Conservation (phyloP, 768 basidiomycete species). For the Hericium erinaceus region DNA sequence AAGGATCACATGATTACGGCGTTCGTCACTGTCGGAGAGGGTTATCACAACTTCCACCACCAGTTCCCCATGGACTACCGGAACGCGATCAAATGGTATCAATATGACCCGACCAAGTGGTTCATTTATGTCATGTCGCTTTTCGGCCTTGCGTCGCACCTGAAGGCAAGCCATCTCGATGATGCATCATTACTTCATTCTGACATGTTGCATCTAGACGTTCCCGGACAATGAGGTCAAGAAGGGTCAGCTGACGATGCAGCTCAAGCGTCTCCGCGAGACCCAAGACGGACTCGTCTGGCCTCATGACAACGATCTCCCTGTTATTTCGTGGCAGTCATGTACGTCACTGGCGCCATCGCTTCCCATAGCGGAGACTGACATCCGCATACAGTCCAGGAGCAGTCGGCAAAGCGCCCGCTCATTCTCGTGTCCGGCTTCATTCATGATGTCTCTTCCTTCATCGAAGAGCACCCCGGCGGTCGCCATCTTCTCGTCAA, state of each 20-base stretch:
- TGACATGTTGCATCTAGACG: constrained; percentile 14
- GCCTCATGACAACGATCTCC: constrained; percentile 74
- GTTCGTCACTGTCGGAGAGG: constrained; percentile 86
- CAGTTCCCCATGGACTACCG: constrained; percentile 97
- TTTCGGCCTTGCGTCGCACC: constrained; percentile 50
- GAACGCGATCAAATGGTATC: constrained; percentile 92
- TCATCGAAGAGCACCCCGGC: constrained; percentile 88
- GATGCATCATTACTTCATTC: background rate
- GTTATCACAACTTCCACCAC: constrained; percentile 99
- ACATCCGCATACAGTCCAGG: constrained; percentile 44
- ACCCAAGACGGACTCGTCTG: constrained; percentile 70
- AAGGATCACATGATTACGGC: constrained; percentile 86
- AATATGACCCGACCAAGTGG: constrained; percentile 92
- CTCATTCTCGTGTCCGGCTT: constrained; percentile 84
- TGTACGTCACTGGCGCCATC: constrained; percentile 39
- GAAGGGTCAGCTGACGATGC: constrained; percentile 92
- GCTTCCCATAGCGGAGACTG: background rate
- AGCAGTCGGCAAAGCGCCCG: constrained; percentile 71
- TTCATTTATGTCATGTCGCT: constrained; percentile 59
- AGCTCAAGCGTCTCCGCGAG: constrained; percentile 77
- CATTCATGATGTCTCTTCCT: constrained; percentile 81
- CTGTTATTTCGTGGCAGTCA: constrained; percentile 79
- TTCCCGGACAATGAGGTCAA: constrained; percentile 67
- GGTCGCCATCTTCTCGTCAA: constrained; percentile 78
- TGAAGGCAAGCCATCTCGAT: constrained; percentile 31